These are phyloP conservation scores for Plasmodium vinckei DNA, from an alignment of 169 alveolate genomes.

Conservation along the genomic window DNA sequence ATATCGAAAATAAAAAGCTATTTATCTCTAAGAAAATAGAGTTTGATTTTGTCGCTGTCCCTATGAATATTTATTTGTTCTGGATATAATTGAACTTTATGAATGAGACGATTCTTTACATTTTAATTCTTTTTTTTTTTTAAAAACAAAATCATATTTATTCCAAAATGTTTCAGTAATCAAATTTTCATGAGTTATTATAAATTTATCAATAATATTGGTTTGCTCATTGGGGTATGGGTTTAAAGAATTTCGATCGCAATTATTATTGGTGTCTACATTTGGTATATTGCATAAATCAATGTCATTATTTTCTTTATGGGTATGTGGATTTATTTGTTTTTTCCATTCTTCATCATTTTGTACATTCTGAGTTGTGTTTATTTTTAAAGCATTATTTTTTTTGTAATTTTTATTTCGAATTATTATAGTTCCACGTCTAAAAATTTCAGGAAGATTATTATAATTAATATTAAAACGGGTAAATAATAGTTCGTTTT, in stretches of 20 bases:
- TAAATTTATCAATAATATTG: not conserved
- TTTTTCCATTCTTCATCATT: not conserved
- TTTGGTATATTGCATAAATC: not conserved
- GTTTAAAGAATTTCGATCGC: too few species aligned
- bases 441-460: slow-evolving; percentile 81
- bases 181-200: slow-evolving; percentile 48
- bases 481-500: slow-evolving; percentile 92
- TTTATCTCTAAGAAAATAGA: too few species aligned
- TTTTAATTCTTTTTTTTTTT: not conserved
- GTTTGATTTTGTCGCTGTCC: too few species aligned
- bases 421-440: slow-evolving; percentile 40
- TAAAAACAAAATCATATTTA: slow-evolving; percentile 29
- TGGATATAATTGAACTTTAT: too few species aligned
- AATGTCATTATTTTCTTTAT: not conserved
- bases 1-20: too few species aligned
- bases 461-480: slow-evolving; percentile 93
- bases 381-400: not conserved
- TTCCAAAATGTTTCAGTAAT: slow-evolving; percentile 49
- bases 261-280: not conserved
- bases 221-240: not conserved
- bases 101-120: too few species aligned
- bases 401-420: slow-evolving; percentile 16
- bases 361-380: not conserved
- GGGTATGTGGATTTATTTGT: not conserved
- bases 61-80: too few species aligned